Evolutionary conservation across 768 basidiomycete genomes (phyloP).

Genomic region (Boletus pseudopeckii): DNA sequence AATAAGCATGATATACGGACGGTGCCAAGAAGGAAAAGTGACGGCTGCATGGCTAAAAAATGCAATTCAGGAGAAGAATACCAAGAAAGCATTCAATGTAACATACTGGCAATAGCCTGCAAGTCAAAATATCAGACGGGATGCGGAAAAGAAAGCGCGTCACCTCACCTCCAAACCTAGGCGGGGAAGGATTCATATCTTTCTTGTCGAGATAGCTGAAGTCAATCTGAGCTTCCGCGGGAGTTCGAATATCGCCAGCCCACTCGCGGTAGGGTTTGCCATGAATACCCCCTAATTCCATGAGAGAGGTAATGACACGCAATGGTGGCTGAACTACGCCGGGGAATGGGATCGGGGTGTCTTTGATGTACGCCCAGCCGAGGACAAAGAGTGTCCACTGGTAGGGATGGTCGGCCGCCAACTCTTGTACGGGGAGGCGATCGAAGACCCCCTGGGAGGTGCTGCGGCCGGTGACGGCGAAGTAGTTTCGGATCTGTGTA

Average conservation of each 20-base stretch:
- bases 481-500: conserved; percentile 5
- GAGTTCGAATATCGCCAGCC: conserved; percentile 20
- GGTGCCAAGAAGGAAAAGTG: conserved; percentile 26
- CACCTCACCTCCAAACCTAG: conserved; percentile 25
- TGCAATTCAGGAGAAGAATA: neutral
- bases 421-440: conserved; percentile 23
- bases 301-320: conserved; percentile 5
- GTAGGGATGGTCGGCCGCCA: conserved; percentile 17
- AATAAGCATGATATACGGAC: conserved; percentile 28
- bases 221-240: conserved; percentile 11
- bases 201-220: conserved; percentile 22
- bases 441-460: conserved; percentile 14
- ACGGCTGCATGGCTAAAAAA: conserved; percentile 18
- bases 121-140: neutral
- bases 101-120: conserved; percentile 30
- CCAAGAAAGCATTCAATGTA: neutral
- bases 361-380: conserved; percentile 16
- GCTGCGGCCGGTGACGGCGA: conserved; percentile 21
- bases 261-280: conserved; percentile 27
- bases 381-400: conserved; percentile 29
- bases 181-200: conserved; percentile 24
- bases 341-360: conserved; percentile 9
- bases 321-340: conserved; percentile 14
- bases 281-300: conserved; percentile 25
- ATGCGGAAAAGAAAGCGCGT: neutral